Evolutionary conservation across 2,329 filamentous ascomycete genomes (phyloP), one percentile per base, ranked within the genome.

Genomic region (Aspergillus luchuensis): DNA sequence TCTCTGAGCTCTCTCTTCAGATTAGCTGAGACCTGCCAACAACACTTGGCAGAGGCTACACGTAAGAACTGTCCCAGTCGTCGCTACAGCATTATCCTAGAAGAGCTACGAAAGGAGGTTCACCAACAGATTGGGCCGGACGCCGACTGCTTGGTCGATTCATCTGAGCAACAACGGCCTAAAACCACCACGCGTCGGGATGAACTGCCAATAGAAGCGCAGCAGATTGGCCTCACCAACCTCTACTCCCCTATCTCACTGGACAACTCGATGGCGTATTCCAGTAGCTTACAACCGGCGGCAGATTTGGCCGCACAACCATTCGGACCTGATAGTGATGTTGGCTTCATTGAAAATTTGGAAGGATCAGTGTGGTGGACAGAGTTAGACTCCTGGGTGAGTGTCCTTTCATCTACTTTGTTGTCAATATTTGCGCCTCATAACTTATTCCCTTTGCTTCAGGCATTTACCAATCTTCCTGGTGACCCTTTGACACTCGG

Each of bases 41-140:
- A 73, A 10, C 78, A 82, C 61, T 73, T 82, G 13, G 79, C 79
- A 2, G 74, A 78, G 56, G 80, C 80, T 2, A 81, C 80, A 4
- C 76, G 77, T 2, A 76, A 73, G 11, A 81, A 81, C 33, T 81
- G 79, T 2, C 80, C 80, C 0, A 81, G 78, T 51, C 75, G 79
- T 6, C 74, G 79, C 41, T 82, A 82, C 48, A 78, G 78, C 30
- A 81, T 82, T 52, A 82, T 82, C 47, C 64, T 82, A 8, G 79
- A 80, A 50, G 80, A 82, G 57, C 63, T 82, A 21, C 70, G 79
- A 45, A 67, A 73, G 7, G 79, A 82, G 57, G 80, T 76, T 2
- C 75, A 76, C 63, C 66, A 70, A 8, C 74, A 76, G 53, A 69
- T 75, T 33, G 69, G 69, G 3, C 61, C 71, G 19, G 41, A 28